Evolutionary conservation across 2,329 filamentous ascomycete genomes (phyloP), one percentile per base, ranked within the genome.

Genomic region (Aspergillus carbonarius): DNA sequence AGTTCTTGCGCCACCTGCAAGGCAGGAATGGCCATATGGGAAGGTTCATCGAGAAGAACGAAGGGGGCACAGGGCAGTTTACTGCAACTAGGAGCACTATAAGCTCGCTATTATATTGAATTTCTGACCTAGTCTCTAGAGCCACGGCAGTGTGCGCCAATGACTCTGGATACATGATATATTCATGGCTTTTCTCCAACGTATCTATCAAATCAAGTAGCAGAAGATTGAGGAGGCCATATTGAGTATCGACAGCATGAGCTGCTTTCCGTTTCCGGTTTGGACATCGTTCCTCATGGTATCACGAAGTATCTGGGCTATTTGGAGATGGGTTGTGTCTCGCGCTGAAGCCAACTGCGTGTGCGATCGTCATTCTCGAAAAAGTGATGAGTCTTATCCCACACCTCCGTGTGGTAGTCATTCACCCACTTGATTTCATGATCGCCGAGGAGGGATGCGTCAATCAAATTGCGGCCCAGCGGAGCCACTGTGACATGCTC

Each of bases 401-500:
- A 84, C 15, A 99, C 88, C 73, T 95, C 88, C 34, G 82, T 78
- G 72, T 96, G 90, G 73, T 96, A 96, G 42, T 86, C 82, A 69
- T 98, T 96, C 65, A 99, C 78, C 91, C 93, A 99, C 60, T 84
- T 77, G 78, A 88, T 90, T 79, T 99, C 95, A 12, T 79, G 81
- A 4, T 81, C 79, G 0, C 87, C 92, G 65, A 99, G 78, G 34
- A 96, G 79, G 53, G 73, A 81, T 55, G 83, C 79, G 68, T 98
- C 90, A 63, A 96, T 92, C 63, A 99, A 79, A 61, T 92, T 97
- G 61, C 88, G 85, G 78, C 93, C 97, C 77, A 96, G 92, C 0
- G 95, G 95, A 17, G 93, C 92, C 92, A 99, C 92, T 0, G 95
- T 99, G 64, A 98, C 92, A 75, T 96, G 91, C 79, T 99, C 93